Conservation (phyloP, 805 yeast species). For the Candida arabinofermentans region DNA sequence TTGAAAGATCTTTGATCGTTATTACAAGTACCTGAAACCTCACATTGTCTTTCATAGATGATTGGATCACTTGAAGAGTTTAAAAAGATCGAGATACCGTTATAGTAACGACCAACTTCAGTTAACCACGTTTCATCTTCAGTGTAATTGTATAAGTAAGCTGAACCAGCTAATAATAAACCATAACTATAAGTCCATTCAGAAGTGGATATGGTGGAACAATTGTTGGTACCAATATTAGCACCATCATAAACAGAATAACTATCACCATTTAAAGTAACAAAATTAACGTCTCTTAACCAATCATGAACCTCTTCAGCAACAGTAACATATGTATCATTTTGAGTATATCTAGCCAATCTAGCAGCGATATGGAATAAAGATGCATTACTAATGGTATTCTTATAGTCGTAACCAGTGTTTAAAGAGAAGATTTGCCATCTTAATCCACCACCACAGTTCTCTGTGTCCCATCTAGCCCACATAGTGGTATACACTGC, state of each 20-base stretch:
- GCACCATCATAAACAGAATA: slow-evolving; percentile 57
- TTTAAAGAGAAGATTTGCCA: slow-evolving; percentile 94
- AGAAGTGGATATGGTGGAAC: slow-evolving; percentile 43
- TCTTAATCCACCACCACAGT: slow-evolving; percentile 76
- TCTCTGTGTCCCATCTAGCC: slow-evolving; percentile 63
- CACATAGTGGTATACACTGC: slow-evolving; percentile 86
- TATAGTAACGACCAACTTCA: slow-evolving; percentile 34
- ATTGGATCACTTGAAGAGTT: slow-evolving; percentile 33
- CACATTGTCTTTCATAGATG: slow-evolving; percentile 64
- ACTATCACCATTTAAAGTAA: slow-evolving; percentile 25
- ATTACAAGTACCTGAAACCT: slow-evolving; percentile 48
- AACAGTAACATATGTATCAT: slow-evolving; percentile 67
- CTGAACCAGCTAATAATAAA: slow-evolving; percentile 60
- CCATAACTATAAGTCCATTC: slow-evolving; percentile 77
- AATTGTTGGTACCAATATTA: slow-evolving; percentile 38
- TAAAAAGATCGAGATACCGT: slow-evolving; percentile 44
- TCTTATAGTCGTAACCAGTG: slow-evolving; percentile 82
- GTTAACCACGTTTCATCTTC: slow-evolving; percentile 40
- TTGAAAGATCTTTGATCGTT: slow-evolving; percentile 75
- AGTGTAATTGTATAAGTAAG: slow-evolving; percentile 64
- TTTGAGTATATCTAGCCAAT: slow-evolving; percentile 72
- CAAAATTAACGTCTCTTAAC: slow-evolving; percentile 32
- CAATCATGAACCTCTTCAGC: slow-evolving; percentile 75
- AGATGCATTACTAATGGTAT: slow-evolving; percentile 83
- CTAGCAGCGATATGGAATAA: slow-evolving; percentile 79